A percentile compares a stretch with the other conserved stretches of the same genome.
Evolutionary conservation across 78 protist species (phyloP).

Genomic region (Dictyostelium brefeldianum): DNA sequence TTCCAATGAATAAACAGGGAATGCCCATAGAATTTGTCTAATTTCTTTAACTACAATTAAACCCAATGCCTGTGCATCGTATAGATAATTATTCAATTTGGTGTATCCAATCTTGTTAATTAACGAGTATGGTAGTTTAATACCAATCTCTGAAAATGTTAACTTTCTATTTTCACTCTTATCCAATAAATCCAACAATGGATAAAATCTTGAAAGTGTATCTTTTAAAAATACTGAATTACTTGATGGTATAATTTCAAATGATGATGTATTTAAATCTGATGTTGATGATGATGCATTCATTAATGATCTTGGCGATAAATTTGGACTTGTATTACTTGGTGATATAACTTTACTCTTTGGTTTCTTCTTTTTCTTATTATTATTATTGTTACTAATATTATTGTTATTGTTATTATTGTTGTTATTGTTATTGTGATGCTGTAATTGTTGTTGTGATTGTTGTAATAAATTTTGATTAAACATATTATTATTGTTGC

Average conservation of each 20-base stretch:
- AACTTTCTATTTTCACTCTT: constrained; percentile 46
- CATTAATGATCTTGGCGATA: constrained; percentile 4
- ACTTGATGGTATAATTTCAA: constrained; percentile 4
- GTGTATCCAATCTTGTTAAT: constrained; percentile 59
- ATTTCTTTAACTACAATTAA: constrained; percentile 61
- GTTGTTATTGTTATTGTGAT: background rate
- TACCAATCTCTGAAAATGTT: constrained; percentile 70
- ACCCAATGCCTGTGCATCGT: constrained; percentile 71
- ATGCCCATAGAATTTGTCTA: constrained; percentile 78
- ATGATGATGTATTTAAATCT: background rate
- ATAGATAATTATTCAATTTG: constrained; percentile 50
- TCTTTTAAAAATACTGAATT: background rate
- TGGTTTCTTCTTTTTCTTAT: constrained; percentile 6
- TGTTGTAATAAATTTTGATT: background rate
- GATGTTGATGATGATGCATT: background rate
- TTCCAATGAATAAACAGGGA: constrained; percentile 32
- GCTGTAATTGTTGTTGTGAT: constrained; percentile 10
- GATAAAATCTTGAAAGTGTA: constrained; percentile 20
- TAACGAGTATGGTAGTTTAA: constrained; percentile 35
- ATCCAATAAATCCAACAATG: constrained; percentile 52
- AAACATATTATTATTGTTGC: background rate
- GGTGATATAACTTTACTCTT: constrained; percentile 11
- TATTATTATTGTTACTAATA: background rate
- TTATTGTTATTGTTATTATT: constrained; percentile 39
- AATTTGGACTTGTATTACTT: constrained; percentile 15